phyloP scores from a whole-genome alignment of 2,329 filamentous ascomycete genomes.

The Trichothecium sympodiale region DNA sequence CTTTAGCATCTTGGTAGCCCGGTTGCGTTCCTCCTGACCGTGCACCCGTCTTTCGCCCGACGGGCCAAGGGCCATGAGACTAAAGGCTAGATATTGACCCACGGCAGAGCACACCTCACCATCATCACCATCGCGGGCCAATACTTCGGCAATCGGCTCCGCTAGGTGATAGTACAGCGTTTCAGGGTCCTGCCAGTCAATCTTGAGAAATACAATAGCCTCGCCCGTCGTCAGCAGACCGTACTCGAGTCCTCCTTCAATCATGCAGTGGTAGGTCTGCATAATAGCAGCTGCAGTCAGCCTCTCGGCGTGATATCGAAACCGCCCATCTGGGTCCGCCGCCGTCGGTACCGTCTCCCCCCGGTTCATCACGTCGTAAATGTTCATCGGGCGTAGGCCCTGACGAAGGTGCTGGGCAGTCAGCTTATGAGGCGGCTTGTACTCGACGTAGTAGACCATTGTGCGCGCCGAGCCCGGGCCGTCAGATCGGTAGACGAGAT shows the following conservation, averaged over 20 bases:
- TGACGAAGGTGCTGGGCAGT: constrained; percentile 26
- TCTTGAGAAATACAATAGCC: constrained; percentile 29
- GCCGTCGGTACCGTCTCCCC: too few relatives aligned
- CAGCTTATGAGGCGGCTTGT: constrained; percentile 37
- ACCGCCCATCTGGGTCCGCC: too few relatives aligned
- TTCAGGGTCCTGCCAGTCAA: constrained; percentile 13
- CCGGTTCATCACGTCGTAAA: constrained; percentile 24
- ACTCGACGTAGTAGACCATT: constrained; percentile 26
- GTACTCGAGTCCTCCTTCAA: constrained; percentile 30
- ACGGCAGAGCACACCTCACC: constrained; percentile 2
- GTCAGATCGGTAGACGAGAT: constrained; percentile 16
- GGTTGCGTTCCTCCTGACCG: constrained; percentile 9
- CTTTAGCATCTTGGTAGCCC: constrained; percentile 5
- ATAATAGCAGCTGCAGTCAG: constrained; percentile 30
- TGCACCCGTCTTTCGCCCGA: constrained; percentile 4
- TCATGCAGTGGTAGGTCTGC: constrained; percentile 38
- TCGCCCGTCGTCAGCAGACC: constrained; percentile 29
- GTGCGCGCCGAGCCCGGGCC: constrained; percentile 2
- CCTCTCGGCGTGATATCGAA: constrained; percentile 23
- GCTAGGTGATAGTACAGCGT: constrained; percentile 5
- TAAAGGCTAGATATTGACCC: constrained; percentile 5
- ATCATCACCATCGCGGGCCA: background rate
- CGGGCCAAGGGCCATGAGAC: constrained; percentile 2
- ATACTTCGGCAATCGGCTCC: constrained; percentile 1
- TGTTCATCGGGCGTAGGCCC: constrained; percentile 28